Evolutionary conservation across 768 basidiomycete species (phyloP).

Genomic region (Pleurotus pulmonarius): DNA sequence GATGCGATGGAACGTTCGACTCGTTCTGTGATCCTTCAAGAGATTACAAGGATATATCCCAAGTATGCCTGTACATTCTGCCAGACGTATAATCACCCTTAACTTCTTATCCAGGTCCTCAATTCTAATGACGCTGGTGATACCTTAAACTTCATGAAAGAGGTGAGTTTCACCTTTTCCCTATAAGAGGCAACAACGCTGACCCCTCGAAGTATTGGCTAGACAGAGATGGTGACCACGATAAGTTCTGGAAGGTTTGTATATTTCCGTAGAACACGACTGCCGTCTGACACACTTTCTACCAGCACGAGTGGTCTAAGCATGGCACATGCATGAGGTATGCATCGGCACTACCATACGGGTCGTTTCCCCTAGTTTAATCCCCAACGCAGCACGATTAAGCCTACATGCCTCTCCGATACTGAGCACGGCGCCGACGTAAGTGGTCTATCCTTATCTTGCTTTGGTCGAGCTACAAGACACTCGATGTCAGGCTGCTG

Average conservation of each 20-base stretch:
- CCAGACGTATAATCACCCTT: background rate
- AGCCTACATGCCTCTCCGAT: conserved; percentile 52
- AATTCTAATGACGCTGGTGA: conserved; percentile 51
- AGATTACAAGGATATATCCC: conserved; percentile 38
- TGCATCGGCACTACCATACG: background rate
- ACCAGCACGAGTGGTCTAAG: conserved; percentile 64
- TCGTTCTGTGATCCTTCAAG: conserved; percentile 44
- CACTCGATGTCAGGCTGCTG: conserved; percentile 47
- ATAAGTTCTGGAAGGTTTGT: conserved; percentile 67
- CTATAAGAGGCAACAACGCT: too few species aligned
- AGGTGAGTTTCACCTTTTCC: conserved; percentile 17
- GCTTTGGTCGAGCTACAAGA: background rate
- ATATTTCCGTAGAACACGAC: background rate
- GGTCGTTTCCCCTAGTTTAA: background rate
- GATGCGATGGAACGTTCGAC: conserved; percentile 43
- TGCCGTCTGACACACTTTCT: conserved; percentile 4
- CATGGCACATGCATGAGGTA: conserved; percentile 63
- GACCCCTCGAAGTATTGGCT: conserved; percentile 48
- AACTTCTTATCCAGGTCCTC: conserved; percentile 42
- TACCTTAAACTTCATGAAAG: conserved; percentile 57
- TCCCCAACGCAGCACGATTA: conserved; percentile 46
- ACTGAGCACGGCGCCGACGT: conserved; percentile 62
- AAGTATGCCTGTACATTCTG: conserved; percentile 22
- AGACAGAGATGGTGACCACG: conserved; percentile 52
- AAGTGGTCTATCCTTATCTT: background rate